Conservation (phyloP, 2,329 filamentous ascomycete species). For the Drechslerella coelobrocha region DNA sequence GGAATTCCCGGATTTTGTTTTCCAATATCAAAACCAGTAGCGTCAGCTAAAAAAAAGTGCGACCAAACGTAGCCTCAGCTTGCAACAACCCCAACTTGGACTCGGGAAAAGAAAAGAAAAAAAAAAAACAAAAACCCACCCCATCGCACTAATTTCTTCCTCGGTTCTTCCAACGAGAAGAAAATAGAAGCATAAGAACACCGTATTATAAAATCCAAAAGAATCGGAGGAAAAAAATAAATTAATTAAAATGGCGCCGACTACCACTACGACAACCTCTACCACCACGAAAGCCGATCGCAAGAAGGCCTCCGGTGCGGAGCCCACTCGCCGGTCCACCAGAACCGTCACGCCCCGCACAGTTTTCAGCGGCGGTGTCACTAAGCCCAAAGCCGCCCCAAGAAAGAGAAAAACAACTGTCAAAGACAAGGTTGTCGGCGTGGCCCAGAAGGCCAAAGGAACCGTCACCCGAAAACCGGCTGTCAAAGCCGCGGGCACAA, state of each 20-base stretch:
- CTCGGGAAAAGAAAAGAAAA: no score
- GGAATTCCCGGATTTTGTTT: neutral
- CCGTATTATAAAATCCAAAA: conserved; percentile 1
- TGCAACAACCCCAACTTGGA: neutral
- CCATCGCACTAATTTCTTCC: neutral
- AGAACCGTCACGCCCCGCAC: conserved; percentile 27
- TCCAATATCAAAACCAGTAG: conserved; percentile 1
- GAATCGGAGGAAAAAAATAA: conserved; percentile 3
- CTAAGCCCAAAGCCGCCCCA: conserved; percentile 33
- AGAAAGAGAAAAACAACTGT: conserved; percentile 37
- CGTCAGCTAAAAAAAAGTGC: neutral
- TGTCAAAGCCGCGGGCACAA: conserved; percentile 28
- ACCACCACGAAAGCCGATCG: conserved; percentile 27
- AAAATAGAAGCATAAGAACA: neutral
- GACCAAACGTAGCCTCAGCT: neutral
- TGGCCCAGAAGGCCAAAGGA: conserved; percentile 28
- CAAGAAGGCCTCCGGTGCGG: conserved; percentile 36
- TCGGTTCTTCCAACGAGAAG: neutral
- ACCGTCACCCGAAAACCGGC: conserved; percentile 36
- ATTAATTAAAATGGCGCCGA: conserved; percentile 32
- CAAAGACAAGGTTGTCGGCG: conserved; percentile 37
- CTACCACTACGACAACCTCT: conserved; percentile 9
- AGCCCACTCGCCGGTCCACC: conserved; percentile 43
- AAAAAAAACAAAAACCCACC: neutral
- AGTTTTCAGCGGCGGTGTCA: conserved; percentile 35